Evolutionary conservation across 805 yeast genomes (phyloP), one percentile per base, ranked within the genome.

Genomic region (Hanseniaspora taiwanica): DNA sequence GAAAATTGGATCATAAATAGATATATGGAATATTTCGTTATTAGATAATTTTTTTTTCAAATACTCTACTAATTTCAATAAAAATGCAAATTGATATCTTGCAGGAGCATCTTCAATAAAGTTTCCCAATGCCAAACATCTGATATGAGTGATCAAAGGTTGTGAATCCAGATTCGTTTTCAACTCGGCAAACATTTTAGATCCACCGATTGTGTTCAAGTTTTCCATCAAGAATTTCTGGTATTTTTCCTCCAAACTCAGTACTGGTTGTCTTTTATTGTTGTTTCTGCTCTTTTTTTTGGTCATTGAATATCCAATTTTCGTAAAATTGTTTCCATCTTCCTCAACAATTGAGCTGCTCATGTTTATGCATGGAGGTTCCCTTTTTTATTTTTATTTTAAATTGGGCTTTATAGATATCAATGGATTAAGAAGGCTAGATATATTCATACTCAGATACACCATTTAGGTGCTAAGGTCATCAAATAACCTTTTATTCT

Each of bases 61-160:
- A 16, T 31, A 25, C 5, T 35, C 23, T 14, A 55, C 53, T 2
- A 81, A 32, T 16, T 68, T 63, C n/a, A 61, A 41, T 20, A 81
- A 52, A 37, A 74, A 55, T 1, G 85, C 86, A 8, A 81, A 52
- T 56, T 82, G 94, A 53, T 69, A 80, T 32, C 74, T 58, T 1
- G 89, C 80, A 19, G 72, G 70, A n/a, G 51, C 54, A 40, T 73
- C 78, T 6, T 69, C 70, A 12, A 70, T 56, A 3, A 84, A 81
- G 4, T 76, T 66, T 0, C 93, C 94, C 17, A 82, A 59, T 0
- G 89, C 93, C 23, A 82, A 56, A 49, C 89, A 81, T 48, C 85
- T 62, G 44, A 82, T 66, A 21, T 43, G 48, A 2, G 40, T 44
- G 9, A 63, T 46, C 4, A 38, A 14, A 3, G 8, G 25, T 2